These are phyloP conservation scores for Gossypium australe DNA, from an alignment of 345 rosid genomes.

Conservation along the genomic window DNA sequence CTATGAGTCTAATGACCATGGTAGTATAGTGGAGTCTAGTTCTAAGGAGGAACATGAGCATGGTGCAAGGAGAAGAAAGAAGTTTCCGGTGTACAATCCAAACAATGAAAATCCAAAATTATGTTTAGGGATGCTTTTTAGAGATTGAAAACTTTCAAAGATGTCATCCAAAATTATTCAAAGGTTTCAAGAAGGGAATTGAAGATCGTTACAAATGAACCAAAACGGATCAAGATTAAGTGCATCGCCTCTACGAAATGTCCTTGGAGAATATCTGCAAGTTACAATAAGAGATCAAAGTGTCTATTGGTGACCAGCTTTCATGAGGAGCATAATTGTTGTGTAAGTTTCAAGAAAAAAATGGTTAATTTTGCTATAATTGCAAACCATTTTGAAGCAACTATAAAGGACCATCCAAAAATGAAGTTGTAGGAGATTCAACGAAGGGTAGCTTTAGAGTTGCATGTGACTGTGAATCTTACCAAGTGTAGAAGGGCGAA, in stretches of 20 bases:
- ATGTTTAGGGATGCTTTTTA: background rate
- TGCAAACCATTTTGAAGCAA: background rate
- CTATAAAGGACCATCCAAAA: background rate
- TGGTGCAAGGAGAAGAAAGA: too few species aligned
- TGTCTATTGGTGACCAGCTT: background rate
- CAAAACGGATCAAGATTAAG: background rate
- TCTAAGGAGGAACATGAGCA: too few species aligned
- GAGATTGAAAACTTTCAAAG: background rate
- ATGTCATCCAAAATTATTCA: background rate
- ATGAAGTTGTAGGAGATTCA: background rate
- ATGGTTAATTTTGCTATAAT: background rate
- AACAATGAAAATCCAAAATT: too few species aligned
- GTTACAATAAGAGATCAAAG: background rate
- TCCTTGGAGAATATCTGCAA: background rate
- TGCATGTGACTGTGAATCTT: background rate
- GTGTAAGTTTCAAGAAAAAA: background rate
- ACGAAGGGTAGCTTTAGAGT: background rate
- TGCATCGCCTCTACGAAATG: background rate
- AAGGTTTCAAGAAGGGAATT: background rate
- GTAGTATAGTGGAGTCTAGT: too few species aligned
- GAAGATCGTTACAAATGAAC: background rate
- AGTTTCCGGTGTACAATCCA: too few species aligned
- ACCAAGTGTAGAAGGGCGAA: background rate
- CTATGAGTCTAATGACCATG: too few species aligned
- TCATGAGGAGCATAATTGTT: background rate